Evolutionary conservation across 2,329 filamentous ascomycete genomes (phyloP).

Genomic region (Alternaria brassicae): DNA sequence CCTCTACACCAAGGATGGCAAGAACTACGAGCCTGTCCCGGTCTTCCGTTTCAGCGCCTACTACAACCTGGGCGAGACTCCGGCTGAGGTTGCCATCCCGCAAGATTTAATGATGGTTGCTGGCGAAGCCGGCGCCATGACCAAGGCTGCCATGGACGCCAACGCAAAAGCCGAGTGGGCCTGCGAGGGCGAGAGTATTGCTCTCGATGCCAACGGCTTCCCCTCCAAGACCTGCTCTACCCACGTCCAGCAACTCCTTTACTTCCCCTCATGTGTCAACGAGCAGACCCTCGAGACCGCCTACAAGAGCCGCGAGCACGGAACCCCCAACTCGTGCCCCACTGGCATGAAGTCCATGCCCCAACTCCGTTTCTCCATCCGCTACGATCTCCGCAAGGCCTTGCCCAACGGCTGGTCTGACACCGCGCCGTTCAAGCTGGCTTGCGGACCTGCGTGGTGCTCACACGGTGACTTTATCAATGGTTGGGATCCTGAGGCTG

Average conservation of each 20-base stretch:
- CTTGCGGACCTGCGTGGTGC: slow-evolving; percentile 52
- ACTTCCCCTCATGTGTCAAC: slow-evolving; percentile 57
- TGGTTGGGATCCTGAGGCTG: slow-evolving; percentile 54
- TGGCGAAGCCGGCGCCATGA: slow-evolving; percentile 50
- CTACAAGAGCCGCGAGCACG: slow-evolving; percentile 43
- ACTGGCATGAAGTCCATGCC: slow-evolving; percentile 56
- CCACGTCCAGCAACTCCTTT: slow-evolving; percentile 55
- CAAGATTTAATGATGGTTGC: slow-evolving; percentile 55
- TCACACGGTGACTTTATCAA: slow-evolving; percentile 60
- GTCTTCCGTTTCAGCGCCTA: slow-evolving; percentile 56
- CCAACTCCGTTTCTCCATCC: slow-evolving; percentile 57
- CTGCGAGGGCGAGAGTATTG: slow-evolving; percentile 34
- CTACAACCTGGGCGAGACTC: slow-evolving; percentile 53
- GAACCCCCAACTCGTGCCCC: slow-evolving; percentile 51
- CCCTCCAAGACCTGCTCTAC: slow-evolving; percentile 51
- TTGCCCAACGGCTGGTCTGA: slow-evolving; percentile 57
- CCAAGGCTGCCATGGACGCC: slow-evolving; percentile 24
- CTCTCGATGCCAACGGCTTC: slow-evolving; percentile 38
- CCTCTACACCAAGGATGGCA: slow-evolving; percentile 47
- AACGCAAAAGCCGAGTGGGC: slow-evolving; percentile 38
- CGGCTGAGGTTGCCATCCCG: slow-evolving; percentile 56
- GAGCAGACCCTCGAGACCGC: slow-evolving; percentile 42
- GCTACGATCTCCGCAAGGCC: slow-evolving; percentile 55
- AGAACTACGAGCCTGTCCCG: slow-evolving; percentile 43
- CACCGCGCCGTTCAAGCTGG: slow-evolving; percentile 54